Percentiles rank a stretch among this genome's conserved stretches.
These are phyloP conservation scores for Suillus clintonianus DNA, from an alignment of 768 basidiomycete genomes.

Conservation along the genomic window DNA sequence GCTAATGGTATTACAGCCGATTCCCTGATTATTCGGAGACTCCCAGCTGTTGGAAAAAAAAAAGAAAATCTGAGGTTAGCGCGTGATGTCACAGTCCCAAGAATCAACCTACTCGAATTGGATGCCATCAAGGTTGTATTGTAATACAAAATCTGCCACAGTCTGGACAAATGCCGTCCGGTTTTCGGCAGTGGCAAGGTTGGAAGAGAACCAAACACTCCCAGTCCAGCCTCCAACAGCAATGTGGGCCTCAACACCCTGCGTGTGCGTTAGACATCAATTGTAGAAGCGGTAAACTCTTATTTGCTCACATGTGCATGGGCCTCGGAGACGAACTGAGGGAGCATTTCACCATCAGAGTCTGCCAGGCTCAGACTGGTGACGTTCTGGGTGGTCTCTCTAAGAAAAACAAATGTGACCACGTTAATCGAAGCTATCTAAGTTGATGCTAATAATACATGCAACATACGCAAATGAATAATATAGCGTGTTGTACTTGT, in stretches of 20 bases:
- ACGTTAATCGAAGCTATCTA: not conserved
- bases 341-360: conserved; percentile 52
- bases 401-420: conserved; percentile 10
- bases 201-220: conserved; percentile 59
- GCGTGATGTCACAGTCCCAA: not conserved
- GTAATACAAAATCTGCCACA: conserved; percentile 44
- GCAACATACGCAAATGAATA: conserved; percentile 64
- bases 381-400: conserved; percentile 36
- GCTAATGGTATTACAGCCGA: conserved; percentile 66
- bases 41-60: conserved; percentile 65
- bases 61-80: conserved; percentile 5
- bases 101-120: conserved; percentile 30
- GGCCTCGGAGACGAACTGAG: conserved; percentile 55
- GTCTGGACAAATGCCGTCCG: conserved; percentile 66
- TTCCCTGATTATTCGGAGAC: conserved; percentile 68
- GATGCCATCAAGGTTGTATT: conserved; percentile 60
- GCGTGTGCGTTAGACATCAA: not conserved
- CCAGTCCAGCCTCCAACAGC: conserved; percentile 77
- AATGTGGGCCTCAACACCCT: conserved; percentile 59
- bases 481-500: conserved; percentile 67
- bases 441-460: not conserved
- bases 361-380: conserved; percentile 31
- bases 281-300: not conserved
- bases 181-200: conserved; percentile 56
- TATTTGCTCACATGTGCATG: conserved; percentile 33